A percentile compares a stretch with the other conserved stretches of the same genome.
Conservation (phyloP, 1,284 basidiomycete genomes). For the Cryptococcus sp. region DNA sequence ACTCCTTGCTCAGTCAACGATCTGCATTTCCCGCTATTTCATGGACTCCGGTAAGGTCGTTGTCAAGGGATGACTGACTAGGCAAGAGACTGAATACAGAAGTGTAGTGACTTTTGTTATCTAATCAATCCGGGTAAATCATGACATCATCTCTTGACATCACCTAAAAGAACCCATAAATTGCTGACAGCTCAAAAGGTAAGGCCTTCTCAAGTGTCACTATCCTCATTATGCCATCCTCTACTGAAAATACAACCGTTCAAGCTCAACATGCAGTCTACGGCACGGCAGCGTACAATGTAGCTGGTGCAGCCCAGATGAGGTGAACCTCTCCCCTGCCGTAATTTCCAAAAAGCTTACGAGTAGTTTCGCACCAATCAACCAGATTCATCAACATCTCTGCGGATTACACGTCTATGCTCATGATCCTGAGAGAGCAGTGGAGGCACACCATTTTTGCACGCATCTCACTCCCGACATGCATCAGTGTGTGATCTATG, state of each 20-base stretch:
- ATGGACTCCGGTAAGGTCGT: too few species aligned
- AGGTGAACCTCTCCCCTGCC: slow-evolving; percentile 13
- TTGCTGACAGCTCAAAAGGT: neutral
- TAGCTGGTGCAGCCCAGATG: slow-evolving; percentile 49
- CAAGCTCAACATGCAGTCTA: slow-evolving; percentile 23
- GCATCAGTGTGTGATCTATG: slow-evolving; percentile 47
- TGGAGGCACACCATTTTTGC: slow-evolving; percentile 52
- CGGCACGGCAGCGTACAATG: slow-evolving; percentile 34
- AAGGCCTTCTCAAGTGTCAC: too few species aligned
- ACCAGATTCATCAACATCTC: slow-evolving; percentile 53
- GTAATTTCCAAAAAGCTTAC: neutral
- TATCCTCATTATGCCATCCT: slow-evolving; percentile 10
- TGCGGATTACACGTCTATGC: slow-evolving; percentile 51
- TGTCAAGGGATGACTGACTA: neutral
- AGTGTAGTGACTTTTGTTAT: neutral
- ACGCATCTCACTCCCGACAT: slow-evolving; percentile 42
- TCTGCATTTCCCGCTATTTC: too few species aligned
- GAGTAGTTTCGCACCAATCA: slow-evolving; percentile 51
- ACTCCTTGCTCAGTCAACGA: too few species aligned
- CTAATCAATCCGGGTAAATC: neutral
- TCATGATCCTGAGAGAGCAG: slow-evolving; percentile 47
- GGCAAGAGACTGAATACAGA: neutral
- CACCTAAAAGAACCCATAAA: neutral
- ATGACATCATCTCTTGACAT: too few species aligned
- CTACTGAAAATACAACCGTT: slow-evolving; percentile 10